Evolutionary conservation across 2,329 filamentous ascomycete genomes (phyloP).

Genomic region (Cordyceps farinosa): DNA sequence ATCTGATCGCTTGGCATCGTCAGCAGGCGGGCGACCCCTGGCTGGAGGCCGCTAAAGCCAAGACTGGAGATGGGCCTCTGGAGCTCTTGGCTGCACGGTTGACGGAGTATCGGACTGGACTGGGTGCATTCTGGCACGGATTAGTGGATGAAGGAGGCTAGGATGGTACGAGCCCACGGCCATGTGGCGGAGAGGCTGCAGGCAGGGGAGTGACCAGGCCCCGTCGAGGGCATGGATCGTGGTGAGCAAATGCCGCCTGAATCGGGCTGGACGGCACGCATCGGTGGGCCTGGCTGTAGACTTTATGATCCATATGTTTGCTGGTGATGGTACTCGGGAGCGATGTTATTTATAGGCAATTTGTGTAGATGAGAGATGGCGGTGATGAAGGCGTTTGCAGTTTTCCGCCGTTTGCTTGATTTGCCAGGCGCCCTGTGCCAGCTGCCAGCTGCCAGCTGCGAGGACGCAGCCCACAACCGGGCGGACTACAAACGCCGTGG

Average conservation of each 20-base stretch:
- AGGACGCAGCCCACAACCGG: not conserved
- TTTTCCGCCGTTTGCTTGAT: not conserved
- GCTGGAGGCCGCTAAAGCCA: slow-evolving; percentile 7
- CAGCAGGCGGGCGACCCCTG: not conserved
- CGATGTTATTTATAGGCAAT: not conserved
- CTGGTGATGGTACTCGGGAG: not conserved
- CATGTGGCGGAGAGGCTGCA: not conserved
- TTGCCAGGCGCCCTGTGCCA: not conserved
- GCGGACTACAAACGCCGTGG: slow-evolving; percentile 6
- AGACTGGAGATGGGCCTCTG: not conserved
- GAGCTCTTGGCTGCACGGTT: not conserved
- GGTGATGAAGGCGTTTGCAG: not conserved
- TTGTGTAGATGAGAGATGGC: not conserved
- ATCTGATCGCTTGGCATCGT: slow-evolving; percentile 16
- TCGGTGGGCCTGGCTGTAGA: slow-evolving; percentile 4
- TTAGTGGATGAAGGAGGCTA: not conserved
- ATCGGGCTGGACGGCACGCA: slow-evolving; percentile 15
- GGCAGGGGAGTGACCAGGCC: not conserved
- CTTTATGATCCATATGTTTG: not conserved
- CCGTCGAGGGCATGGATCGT: slow-evolving; percentile 3
- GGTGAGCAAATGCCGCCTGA: not conserved
- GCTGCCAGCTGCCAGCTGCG: slow-evolving; percentile 1
- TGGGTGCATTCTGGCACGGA: not conserved
- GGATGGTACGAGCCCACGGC: not conserved
- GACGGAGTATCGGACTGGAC: not conserved